Evolutionary conservation across 768 basidiomycete species (phyloP).

Genomic region (Russula ochroleuca): DNA sequence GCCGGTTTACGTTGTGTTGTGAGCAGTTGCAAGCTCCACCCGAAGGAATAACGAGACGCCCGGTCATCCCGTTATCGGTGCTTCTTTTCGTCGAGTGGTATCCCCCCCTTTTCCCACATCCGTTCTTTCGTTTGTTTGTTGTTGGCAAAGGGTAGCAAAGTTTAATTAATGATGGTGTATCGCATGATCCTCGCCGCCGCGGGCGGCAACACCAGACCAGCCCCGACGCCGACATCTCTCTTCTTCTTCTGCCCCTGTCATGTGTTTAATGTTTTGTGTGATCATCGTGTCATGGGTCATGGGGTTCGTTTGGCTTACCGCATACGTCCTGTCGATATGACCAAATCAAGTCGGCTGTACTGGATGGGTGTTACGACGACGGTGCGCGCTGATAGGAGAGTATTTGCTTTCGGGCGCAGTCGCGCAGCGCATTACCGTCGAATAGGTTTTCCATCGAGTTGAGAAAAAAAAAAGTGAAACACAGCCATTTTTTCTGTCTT

Average conservation of each 20-base stretch:
- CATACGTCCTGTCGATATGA: background rate
- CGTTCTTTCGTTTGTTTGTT: slow-evolving; percentile 16
- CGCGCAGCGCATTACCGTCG: background rate
- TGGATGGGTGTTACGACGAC: background rate
- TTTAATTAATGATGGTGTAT: slow-evolving; percentile 9
- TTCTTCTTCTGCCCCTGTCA: background rate
- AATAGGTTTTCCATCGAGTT: no score
- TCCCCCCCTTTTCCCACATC: background rate
- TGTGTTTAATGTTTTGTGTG: background rate
- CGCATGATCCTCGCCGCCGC: slow-evolving; percentile 1
- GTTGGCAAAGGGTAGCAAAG: background rate
- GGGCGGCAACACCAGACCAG: slow-evolving; percentile 1
- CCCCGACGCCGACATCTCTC: background rate
- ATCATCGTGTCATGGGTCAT: background rate
- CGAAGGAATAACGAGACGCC: background rate
- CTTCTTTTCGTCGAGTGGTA: background rate
- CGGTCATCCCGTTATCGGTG: background rate
- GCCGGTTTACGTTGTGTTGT: background rate
- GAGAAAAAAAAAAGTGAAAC: background rate
- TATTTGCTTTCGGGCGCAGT: background rate
- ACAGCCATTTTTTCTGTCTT: no score
- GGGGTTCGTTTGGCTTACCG: background rate
- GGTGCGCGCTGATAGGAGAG: background rate
- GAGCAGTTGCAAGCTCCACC: background rate
- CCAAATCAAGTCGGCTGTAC: background rate